Conservation (phyloP, 202 grass and related monocot species). For the Zizania palustris region DNA sequence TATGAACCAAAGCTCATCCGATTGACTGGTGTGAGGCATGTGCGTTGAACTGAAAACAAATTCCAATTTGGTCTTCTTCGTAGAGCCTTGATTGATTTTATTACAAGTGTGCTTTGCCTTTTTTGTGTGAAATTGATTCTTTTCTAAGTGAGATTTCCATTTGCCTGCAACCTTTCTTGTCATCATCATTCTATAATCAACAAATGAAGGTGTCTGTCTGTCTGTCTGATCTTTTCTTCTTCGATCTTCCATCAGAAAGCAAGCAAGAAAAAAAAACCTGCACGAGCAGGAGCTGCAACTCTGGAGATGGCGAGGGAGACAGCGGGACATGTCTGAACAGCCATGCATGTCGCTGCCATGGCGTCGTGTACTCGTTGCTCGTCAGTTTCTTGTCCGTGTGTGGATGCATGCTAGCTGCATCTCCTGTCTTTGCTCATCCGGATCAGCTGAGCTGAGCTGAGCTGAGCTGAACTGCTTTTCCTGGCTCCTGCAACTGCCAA, state of each 20-base stretch:
- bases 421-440: neutral
- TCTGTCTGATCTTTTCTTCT: neutral
- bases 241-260: neutral
- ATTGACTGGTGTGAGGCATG: neutral
- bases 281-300: constrained; percentile 3
- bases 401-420: neutral
- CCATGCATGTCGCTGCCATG: constrained; percentile 35
- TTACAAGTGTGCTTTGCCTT: constrained; percentile 1
- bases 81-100: neutral
- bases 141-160: neutral
- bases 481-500: neutral
- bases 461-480: neutral
- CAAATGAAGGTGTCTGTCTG: neutral
- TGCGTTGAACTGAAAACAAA: neutral
- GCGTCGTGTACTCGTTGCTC: constrained; percentile 29
- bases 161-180: neutral
- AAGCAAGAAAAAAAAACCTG: neutral
- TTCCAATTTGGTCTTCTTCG: neutral
- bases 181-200: constrained; percentile 7
- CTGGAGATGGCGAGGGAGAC: neutral
- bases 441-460: neutral
- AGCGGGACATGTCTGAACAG: constrained; percentile 17
- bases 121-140: constrained; percentile 7
- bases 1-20: neutral
- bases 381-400: neutral